Percentiles rank a stretch among this genome's conserved stretches.
phyloP scores from a whole-genome alignment of 306 rosid genomes.

The Malus asiatica region DNA sequence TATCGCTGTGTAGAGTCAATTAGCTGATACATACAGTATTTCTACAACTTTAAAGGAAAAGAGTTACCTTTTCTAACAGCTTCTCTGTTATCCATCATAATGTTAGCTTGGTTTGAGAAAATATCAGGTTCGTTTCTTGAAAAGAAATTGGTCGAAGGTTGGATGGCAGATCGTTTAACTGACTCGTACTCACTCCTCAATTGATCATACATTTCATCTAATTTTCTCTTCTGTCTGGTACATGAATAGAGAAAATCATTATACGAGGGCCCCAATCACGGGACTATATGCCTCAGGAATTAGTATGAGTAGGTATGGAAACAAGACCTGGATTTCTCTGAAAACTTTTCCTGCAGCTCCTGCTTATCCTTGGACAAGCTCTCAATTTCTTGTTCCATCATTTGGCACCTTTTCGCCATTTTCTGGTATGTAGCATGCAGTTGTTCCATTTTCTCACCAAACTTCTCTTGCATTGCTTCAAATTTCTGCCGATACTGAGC shows the following conservation, averaged over 20 bases:
- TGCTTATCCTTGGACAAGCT: constrained; percentile 87
- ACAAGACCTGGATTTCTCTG: constrained; percentile 84
- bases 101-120: constrained; percentile 63
- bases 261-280: constrained; percentile 10
- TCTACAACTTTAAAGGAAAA: constrained; percentile 10
- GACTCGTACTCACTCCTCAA: constrained; percentile 77
- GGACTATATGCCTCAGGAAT: constrained; percentile 4
- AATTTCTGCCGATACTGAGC: constrained; percentile 92
- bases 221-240: constrained; percentile 95
- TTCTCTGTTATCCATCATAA: constrained; percentile 74
- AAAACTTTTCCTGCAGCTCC: constrained; percentile 96
- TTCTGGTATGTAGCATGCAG: constrained; percentile 87
- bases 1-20: too few relatives aligned
- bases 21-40: neutral
- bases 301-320: neutral
- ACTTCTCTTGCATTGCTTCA: constrained; percentile 88
- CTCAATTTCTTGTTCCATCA: constrained; percentile 89
- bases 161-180: constrained; percentile 71
- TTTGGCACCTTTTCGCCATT: constrained; percentile 80
- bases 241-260: constrained; percentile 4
- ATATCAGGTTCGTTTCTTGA: constrained; percentile 79
- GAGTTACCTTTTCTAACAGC: constrained; percentile 65
- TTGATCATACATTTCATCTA: constrained; percentile 99
- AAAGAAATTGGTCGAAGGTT: constrained; percentile 74
- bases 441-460: constrained; percentile 84